Evolutionary conservation across 164 flowering plant species (phyloP), one percentile per base, ranked within the genome.

Genomic region (Dillenia turbinata): DNA sequence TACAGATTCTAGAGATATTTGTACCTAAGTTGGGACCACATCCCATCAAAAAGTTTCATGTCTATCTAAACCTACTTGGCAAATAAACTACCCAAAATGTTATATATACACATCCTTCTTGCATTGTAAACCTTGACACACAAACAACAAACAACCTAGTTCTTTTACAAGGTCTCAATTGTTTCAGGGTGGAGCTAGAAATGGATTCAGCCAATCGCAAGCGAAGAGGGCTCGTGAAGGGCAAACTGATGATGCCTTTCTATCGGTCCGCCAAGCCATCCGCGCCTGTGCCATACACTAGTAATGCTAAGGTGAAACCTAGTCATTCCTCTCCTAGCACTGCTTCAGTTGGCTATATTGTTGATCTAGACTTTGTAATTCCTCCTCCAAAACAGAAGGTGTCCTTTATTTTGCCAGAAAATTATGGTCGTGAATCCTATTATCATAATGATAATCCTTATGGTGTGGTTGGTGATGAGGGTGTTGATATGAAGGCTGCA

Each of bases 401-500:
- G 12, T 46, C 77, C 5, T 57, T 73, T 7, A 9, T 72, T 16
- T 64, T 71, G 9, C 68, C 73, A 0, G 68, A 69, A 26, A 26
- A 26, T 0, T 66, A 62, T 9, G 66, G 33, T 46, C 47, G 62
- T 44, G 71, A 61, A 44, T 40, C 59, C 43, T 16, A 53, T 9
- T 47, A 22, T 53, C 60, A 66, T 6, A 26, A 66, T 44, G 74
- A 70, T 14, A 65, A 15, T 14, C 14, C 57, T 14, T 68, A 56
- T 59, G 69, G 73, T 15, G 70, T 12, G 10, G 59, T 46, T 22
- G 79, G 43, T 0, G 86, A 83, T 44, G 85, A 85, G 26, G 52
- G 53, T 43, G 83, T 88, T 0, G 84, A 88, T 59, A 24, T 44
- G 53, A 81, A 69, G 64, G 89, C 95, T 16, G 78, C 76, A 4